phyloP scores from a whole-genome alignment of 2,329 filamentous ascomycete genomes.

The Neurospora sp. region DNA sequence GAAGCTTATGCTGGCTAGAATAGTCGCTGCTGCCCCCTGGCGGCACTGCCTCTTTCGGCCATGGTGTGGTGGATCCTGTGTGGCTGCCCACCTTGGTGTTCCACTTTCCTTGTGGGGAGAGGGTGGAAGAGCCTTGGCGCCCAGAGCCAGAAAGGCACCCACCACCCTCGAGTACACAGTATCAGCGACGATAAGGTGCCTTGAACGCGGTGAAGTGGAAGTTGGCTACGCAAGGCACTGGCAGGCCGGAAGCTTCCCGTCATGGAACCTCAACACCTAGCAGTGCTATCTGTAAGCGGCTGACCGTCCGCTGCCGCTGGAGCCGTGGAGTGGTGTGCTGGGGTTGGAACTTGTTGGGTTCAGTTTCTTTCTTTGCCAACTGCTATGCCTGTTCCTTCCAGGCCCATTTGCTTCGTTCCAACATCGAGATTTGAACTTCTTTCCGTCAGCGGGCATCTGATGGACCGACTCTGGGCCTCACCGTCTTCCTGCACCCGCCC shows the following conservation, averaged over 20 bases:
- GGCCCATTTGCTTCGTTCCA: not conserved
- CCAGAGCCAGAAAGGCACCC: too few species aligned
- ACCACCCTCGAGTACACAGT: not conserved
- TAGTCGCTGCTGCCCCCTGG: not conserved
- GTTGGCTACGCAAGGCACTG: not conserved
- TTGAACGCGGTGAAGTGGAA: not conserved
- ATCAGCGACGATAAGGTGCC: not conserved
- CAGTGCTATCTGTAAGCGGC: not conserved
- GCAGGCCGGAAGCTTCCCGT: not conserved
- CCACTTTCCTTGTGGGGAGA: not conserved
- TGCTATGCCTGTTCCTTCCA: not conserved
- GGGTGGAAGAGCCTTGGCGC: too few species aligned
- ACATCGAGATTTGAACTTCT: not conserved
- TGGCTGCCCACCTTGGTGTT: not conserved
- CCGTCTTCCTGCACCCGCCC: not conserved
- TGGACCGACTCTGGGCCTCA: not conserved
- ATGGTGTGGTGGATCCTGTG: not conserved
- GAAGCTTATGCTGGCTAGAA: not conserved
- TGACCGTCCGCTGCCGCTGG: not conserved
- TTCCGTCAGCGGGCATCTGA: not conserved
- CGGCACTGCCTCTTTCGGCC: not conserved
- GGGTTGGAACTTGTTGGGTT: not conserved
- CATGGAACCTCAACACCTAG: not conserved
- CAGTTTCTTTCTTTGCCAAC: not conserved
- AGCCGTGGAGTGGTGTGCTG: not conserved